A percentile compares a stretch with the other conserved stretches of the same genome.
Evolutionary conservation across 371 early-diverging fungal genomes (phyloP).

Genomic region (Mucor saturninus): DNA sequence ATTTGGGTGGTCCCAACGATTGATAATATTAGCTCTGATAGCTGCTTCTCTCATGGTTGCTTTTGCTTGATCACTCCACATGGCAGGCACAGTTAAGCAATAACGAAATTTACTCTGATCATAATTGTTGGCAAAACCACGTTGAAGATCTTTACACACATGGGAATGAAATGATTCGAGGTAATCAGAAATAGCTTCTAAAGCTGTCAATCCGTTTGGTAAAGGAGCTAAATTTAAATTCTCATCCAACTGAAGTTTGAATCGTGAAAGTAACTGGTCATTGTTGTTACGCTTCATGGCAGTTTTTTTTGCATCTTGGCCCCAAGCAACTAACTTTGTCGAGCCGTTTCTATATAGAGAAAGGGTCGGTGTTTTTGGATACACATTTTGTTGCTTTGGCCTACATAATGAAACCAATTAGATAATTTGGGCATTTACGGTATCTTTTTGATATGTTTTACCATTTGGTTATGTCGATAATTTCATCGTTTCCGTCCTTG

Average conservation of each 20-base stretch:
- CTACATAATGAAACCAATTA: conserved; percentile 20
- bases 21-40: conserved; percentile 49
- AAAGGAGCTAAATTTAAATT: conserved; percentile 38
- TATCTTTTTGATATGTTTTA: conserved; percentile 14
- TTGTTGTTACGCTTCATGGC: conserved; percentile 45
- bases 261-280: conserved; percentile 46
- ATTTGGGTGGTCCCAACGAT: conserved; percentile 52
- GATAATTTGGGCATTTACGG: neutral
- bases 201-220: conserved; percentile 40
- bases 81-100: conserved; percentile 56
- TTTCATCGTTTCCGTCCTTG: conserved; percentile 53
- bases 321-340: conserved; percentile 51
- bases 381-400: conserved; percentile 53
- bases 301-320: conserved; percentile 51
- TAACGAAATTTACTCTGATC: conserved; percentile 54
- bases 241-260: conserved; percentile 55
- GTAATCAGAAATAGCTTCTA: conserved; percentile 49
- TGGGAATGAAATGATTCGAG: conserved; percentile 52
- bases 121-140: conserved; percentile 51
- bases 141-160: conserved; percentile 49
- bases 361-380: conserved; percentile 55
- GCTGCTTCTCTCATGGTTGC: conserved; percentile 57
- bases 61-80: conserved; percentile 59
- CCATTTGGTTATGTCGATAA: conserved; percentile 56
- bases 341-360: conserved; percentile 51